Conservation (phyloP, 2,329 filamentous ascomycete genomes). For the Meredithiella fracta region DNA sequence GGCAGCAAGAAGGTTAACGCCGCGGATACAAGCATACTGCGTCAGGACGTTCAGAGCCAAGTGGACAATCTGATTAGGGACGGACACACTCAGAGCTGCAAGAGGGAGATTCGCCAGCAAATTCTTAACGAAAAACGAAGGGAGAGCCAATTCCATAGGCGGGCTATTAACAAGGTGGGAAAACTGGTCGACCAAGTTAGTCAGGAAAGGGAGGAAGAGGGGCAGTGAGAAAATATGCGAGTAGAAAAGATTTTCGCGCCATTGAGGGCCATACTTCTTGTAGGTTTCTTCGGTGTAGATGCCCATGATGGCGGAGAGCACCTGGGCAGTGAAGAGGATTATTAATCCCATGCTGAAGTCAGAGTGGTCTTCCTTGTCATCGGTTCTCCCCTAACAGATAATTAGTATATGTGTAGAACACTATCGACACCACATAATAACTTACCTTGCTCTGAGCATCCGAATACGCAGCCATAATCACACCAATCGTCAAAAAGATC, state of each 20-base stretch:
- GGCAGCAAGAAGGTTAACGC: constrained; percentile 84
- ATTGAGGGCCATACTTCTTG: constrained; percentile 67
- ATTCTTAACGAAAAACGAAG: constrained; percentile 2
- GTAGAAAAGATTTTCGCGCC: constrained; percentile 95
- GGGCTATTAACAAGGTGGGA: constrained; percentile 44
- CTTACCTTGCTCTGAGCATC: constrained; percentile 70
- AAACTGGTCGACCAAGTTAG: constrained; percentile 48
- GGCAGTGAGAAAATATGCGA: constrained; percentile 62
- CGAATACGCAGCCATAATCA: constrained; percentile 75
- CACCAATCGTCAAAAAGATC: constrained; percentile 65
- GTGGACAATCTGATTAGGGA: constrained; percentile 57
- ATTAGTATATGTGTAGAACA: neutral
- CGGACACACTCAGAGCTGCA: neutral
- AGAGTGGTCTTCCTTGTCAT: constrained; percentile 16
- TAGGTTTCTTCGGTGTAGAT: constrained; percentile 90
- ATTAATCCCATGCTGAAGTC: constrained; percentile 48
- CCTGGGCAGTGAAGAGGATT: constrained; percentile 74
- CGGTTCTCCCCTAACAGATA: constrained; percentile 11
- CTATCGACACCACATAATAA: neutral
- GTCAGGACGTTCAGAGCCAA: constrained; percentile 67
- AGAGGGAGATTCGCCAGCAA: neutral
- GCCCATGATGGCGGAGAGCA: constrained; percentile 86
- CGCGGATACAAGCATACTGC: constrained; percentile 87
- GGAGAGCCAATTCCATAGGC: constrained; percentile 27
- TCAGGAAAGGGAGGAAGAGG: constrained; percentile 57